phyloP scores from a whole-genome alignment of 2,329 filamentous ascomycete species.

The Incumbomyces delicatus region DNA sequence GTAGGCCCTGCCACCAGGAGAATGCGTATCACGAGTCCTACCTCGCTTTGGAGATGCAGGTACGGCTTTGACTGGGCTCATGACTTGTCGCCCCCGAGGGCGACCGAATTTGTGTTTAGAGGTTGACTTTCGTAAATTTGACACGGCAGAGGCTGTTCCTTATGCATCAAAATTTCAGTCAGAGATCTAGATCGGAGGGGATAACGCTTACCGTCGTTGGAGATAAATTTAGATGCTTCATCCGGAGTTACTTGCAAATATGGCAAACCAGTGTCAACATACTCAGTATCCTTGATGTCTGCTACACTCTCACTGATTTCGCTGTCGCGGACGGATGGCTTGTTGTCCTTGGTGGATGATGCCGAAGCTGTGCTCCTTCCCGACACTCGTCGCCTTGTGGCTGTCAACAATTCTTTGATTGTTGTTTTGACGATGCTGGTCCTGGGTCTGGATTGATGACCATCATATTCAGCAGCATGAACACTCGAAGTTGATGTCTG shows the following conservation, averaged over 20 bases:
- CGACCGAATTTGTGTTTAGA: not conserved
- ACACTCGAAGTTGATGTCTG: conserved; percentile 7
- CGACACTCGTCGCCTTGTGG: conserved; percentile 12
- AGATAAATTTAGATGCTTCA: conserved; percentile 1
- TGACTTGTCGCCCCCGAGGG: not conserved
- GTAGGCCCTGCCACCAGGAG: conserved; percentile 7
- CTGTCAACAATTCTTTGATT: conserved; percentile 14
- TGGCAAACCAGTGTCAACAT: not conserved
- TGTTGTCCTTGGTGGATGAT: not conserved
- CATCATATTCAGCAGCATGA: conserved; percentile 6
- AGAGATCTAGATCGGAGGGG: conserved; percentile 4
- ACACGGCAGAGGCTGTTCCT: conserved; percentile 8
- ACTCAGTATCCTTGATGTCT: conserved; percentile 3
- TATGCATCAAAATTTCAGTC: conserved; percentile 1
- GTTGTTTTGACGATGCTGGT: conserved; percentile 15
- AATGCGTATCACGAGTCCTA: conserved; percentile 9
- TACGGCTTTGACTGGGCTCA: conserved; percentile 4
- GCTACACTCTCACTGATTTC: conserved; percentile 8
- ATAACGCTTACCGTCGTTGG: not conserved
- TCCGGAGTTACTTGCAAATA: conserved; percentile 8
- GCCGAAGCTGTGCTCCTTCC: conserved; percentile 10
- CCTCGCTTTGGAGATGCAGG: conserved; percentile 13
- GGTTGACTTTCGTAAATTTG: conserved; percentile 4
- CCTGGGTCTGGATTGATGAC: conserved; percentile 5
- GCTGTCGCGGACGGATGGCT: not conserved